These are phyloP conservation scores for Ciborinia camelliae DNA, from an alignment of 2,329 filamentous ascomycete genomes.

Conservation along the genomic window DNA sequence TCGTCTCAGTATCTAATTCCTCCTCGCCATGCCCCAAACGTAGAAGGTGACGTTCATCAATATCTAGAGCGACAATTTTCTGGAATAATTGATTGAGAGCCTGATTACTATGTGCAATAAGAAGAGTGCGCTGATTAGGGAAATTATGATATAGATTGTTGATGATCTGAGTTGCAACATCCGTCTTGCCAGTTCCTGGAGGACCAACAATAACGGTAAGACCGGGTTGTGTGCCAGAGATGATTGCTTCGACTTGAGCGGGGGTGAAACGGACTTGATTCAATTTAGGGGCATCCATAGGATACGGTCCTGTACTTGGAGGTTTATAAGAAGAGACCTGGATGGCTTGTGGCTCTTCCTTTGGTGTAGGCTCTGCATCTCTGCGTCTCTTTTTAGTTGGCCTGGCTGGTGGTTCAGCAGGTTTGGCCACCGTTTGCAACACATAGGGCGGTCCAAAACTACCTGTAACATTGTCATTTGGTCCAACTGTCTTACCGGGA, in stretches of 20 bases:
- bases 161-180: constrained; percentile 97
- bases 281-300: constrained; percentile 73
- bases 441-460: constrained; percentile 88
- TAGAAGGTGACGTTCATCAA: constrained; percentile 89
- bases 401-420: constrained; percentile 47
- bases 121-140: constrained; percentile 81
- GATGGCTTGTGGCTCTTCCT: constrained; percentile 62
- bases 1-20: constrained; percentile 79
- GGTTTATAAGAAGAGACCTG: constrained; percentile 88
- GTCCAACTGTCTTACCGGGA: constrained; percentile 82
- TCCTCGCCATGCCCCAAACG: constrained; percentile 94
- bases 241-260: constrained; percentile 86
- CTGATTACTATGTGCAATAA: constrained; percentile 96
- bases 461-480: constrained; percentile 64
- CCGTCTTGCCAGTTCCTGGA: constrained; percentile 97
- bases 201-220: constrained; percentile 92
- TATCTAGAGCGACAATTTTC: constrained; percentile 94
- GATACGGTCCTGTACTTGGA: constrained; percentile 85
- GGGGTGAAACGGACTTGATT: constrained; percentile 88
- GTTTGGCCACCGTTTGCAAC: constrained; percentile 61
- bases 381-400: constrained; percentile 84
- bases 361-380: constrained; percentile 65
- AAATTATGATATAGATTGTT: constrained; percentile 99
- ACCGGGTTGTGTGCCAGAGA: constrained; percentile 90
- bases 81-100: constrained; percentile 96